Conservation (phyloP, 805 yeast species). For the Candida piceae region DNA sequence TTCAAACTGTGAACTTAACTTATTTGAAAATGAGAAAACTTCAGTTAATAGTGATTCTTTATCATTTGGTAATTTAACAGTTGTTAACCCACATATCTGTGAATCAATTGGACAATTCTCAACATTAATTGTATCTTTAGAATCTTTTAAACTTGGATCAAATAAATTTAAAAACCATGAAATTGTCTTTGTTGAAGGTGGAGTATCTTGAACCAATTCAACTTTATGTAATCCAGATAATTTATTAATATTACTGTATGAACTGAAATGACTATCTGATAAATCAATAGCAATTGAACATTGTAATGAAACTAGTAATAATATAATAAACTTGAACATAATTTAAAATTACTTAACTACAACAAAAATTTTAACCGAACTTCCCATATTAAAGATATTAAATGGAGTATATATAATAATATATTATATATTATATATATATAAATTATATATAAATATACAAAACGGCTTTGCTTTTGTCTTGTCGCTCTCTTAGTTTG, state of each 20-base stretch:
- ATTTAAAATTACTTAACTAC: too few species aligned
- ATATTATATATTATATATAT: too few species aligned
- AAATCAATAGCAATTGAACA: conserved; percentile 22
- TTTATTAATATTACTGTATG: conserved; percentile 36
- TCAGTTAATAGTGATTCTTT: conserved; percentile 47
- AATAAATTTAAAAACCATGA: conserved; percentile 75
- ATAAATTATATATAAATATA: too few species aligned
- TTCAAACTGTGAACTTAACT: conserved; percentile 32
- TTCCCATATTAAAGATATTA: too few species aligned
- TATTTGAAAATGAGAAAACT: conserved; percentile 52
- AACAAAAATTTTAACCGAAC: too few species aligned
- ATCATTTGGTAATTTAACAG: conserved; percentile 44
- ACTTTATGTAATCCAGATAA: conserved; percentile 46
- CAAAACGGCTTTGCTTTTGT: too few species aligned
- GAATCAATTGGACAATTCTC: conserved; percentile 64
- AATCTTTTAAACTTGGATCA: conserved; percentile 38
- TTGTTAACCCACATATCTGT: conserved; percentile 72
- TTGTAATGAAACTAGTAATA: neutral
- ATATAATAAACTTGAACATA: too few species aligned
- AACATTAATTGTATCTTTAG: conserved; percentile 24
- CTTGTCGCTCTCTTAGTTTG: too few species aligned
- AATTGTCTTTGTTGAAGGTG: conserved; percentile 64
- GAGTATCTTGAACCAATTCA: conserved; percentile 50
- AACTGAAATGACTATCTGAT: conserved; percentile 28
- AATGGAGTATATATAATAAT: too few species aligned